phyloP scores from a whole-genome alignment of 164 flowering plant species.

The Paratinospora sagittata region DNA sequence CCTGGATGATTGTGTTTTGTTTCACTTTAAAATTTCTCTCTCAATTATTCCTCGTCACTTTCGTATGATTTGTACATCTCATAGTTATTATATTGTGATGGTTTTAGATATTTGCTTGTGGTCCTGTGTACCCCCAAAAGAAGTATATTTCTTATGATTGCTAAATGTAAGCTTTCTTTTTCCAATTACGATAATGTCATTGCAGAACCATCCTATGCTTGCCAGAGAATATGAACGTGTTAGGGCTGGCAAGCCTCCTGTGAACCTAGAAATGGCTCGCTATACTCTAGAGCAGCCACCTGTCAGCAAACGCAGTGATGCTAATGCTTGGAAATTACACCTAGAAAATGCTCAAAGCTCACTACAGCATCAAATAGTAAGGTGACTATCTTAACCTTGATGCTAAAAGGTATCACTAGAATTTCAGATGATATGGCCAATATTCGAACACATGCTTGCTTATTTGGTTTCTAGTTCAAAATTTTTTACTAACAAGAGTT shows the following conservation, averaged over 20 bases:
- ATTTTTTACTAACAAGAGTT: too few relatives aligned
- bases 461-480: too few relatives aligned
- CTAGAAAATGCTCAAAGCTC: slow-evolving; percentile 77
- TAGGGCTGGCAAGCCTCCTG: slow-evolving; percentile 82
- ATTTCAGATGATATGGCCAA: not conserved
- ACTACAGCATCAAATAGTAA: slow-evolving; percentile 74
- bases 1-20: too few relatives aligned
- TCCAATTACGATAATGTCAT: slow-evolving; percentile 13
- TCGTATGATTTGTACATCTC: too few relatives aligned
- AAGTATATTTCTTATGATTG: not conserved
- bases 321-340: slow-evolving; percentile 72
- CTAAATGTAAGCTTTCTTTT: not conserved
- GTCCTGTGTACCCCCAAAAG: not conserved
- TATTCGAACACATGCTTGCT: not conserved
- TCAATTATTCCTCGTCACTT: too few relatives aligned
- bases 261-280: slow-evolving; percentile 57
- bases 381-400: slow-evolving; percentile 30
- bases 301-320: slow-evolving; percentile 59
- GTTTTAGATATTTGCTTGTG: too few relatives aligned
- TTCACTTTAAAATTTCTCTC: too few relatives aligned
- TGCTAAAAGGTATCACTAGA: not conserved
- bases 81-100: too few relatives aligned
- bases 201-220: slow-evolving; percentile 89
- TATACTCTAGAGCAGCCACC: slow-evolving; percentile 70
- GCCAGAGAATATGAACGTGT: slow-evolving; percentile 94